Evolutionary conservation across 2,329 filamentous ascomycete genomes (phyloP), one percentile per base, ranked within the genome.

Genomic region (Myriosclerotinia scirpicola): DNA sequence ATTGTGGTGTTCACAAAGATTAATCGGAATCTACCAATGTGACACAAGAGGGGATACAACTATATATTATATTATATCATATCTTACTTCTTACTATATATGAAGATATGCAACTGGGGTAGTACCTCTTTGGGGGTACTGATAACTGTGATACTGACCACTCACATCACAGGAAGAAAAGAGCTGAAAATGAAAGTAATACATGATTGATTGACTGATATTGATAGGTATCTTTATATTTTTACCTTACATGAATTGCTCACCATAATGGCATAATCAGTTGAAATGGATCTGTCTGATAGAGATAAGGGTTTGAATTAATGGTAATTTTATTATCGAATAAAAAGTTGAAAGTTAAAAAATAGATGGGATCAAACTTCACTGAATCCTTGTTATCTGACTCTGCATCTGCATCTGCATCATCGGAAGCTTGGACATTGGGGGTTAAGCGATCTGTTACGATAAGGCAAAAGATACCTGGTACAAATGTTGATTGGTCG

Each of bases 291-390:
- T 38, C n/a, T 50, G 20, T 64, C 11, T 44, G 38, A 46, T 14
- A 26, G 26, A 26, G 26, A 26, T 26, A 26, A 26, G 26, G 26
- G 26, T 26, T 26, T 26, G 26, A 26, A 26, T 26, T 26, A 26
- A 26, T 38, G 44, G 30, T 64, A 64, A 64, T 64, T 58, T 56
- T 56, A 56, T 56, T 56, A 46, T 64, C 40, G 34, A 64, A 64
- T 58, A 26, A 26, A 26, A 26, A 26, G 26, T 26, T 26, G 26
- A 26, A 26, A 26, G 26, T 26, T 26, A 26, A 26, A 26, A 64
- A 56, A 54, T 38, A 56, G 36, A 14, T 64, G n/a, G 52, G 46
- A 50, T 42, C 11, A 56, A 56, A 30, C n/a, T n/a, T 64, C 40
- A 30, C 17, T 8, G 26, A 46, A 42, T 5, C 61, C 52, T 56